Percentiles rank a stretch among this genome's conserved stretches.
Conservation (phyloP, 2,329 filamentous ascomycete genomes). For the Diaporthe australafricana region DNA sequence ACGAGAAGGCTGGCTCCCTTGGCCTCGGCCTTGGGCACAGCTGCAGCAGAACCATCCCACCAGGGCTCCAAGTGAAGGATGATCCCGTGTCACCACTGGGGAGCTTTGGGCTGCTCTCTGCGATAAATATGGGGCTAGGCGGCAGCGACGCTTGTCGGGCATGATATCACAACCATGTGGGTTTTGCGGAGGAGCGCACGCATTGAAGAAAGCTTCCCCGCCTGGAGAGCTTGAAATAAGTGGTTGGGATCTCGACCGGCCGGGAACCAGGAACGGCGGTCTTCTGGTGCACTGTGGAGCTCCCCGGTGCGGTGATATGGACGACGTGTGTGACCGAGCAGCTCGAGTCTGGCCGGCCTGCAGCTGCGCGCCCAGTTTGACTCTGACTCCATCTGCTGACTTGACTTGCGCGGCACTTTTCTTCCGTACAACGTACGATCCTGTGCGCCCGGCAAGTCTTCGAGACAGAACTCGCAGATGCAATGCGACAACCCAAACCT, state of each 20-base stretch:
- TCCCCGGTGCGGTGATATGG: not conserved
- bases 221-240: conserved; percentile 13
- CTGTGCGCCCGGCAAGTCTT: not conserved
- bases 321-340: conserved; percentile 2
- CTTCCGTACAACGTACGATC: not conserved
- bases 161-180: conserved; percentile 16
- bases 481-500: not conserved
- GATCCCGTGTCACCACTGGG: not conserved
- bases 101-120: not conserved
- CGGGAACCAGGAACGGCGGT: conserved; percentile 15
- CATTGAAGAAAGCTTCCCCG: conserved; percentile 20
- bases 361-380: not conserved
- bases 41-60: not conserved
- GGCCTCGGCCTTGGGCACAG: conserved; percentile 18
- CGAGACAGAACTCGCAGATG: conserved; percentile 5
- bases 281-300: conserved; percentile 17
- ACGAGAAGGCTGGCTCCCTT: conserved; percentile 17
- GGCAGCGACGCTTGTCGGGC: not conserved
- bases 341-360: conserved; percentile 1
- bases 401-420: not conserved
- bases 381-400: conserved; percentile 5
- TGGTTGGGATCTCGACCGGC: conserved; percentile 20
- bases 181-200: not conserved
- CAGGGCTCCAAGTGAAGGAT: conserved; percentile 1
- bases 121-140: not conserved